phyloP scores from a whole-genome alignment of 177 flowering plant species.

The Tripterygium wilfordii region DNA sequence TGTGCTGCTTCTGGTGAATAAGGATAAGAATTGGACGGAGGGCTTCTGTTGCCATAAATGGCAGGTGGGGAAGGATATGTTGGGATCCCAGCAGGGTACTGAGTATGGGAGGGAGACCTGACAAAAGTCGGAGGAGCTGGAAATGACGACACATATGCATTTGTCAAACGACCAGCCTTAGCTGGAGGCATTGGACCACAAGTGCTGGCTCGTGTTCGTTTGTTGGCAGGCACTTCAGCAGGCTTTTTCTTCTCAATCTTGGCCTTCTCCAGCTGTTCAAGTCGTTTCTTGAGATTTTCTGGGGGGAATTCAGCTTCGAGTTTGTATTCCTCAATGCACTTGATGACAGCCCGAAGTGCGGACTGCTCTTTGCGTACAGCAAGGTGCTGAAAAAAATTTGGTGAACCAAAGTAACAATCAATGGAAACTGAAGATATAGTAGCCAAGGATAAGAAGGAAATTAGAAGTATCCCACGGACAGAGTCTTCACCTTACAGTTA shows the following conservation, averaged over 20 bases:
- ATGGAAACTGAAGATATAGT: no score
- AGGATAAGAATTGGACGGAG: conserved; percentile 49
- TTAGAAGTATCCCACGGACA: no score
- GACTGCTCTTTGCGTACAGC: conserved; percentile 91
- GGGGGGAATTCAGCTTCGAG: conserved; percentile 89
- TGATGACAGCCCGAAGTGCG: conserved; percentile 83
- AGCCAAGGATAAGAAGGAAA: no score
- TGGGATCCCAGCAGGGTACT: conserved; percentile 56
- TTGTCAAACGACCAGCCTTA: conserved; percentile 89
- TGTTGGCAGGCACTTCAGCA: conserved; percentile 76
- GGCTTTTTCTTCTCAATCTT: conserved; percentile 80
- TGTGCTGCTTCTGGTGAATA: conserved; percentile 76
- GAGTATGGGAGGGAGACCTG: conserved; percentile 73
- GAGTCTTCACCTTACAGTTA: no score
- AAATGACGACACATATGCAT: conserved; percentile 93
- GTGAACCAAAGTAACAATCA: no score
- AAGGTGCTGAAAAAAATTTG: conserved; percentile 57
- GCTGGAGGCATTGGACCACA: conserved; percentile 98
- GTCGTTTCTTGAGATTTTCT: conserved; percentile 85
- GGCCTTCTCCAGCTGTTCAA: conserved; percentile 84
- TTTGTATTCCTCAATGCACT: conserved; percentile 95
- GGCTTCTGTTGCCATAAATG: conserved; percentile 77
- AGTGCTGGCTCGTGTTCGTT: conserved; percentile 85
- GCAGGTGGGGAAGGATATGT: conserved; percentile 59
- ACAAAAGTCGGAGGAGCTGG: conserved; percentile 66